Evolutionary conservation across 306 rosid species (phyloP).

Genomic region (Elaeagnus macrophylla): DNA sequence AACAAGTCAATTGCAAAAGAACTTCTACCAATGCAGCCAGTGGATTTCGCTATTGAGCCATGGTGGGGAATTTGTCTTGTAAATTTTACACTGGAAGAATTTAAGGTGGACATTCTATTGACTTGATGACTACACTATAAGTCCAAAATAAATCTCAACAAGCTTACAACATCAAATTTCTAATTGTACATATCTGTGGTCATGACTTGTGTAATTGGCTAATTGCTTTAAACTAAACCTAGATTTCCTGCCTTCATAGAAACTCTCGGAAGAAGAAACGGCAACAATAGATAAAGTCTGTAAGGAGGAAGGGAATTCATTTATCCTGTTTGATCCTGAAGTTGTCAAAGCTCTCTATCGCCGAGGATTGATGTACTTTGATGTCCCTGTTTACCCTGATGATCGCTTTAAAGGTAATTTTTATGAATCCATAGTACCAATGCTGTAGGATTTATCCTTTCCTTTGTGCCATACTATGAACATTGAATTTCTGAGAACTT

Average conservation of each 20-base stretch:
- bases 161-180: background rate
- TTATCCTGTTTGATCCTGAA: slow-evolving; percentile 54
- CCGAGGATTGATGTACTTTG: slow-evolving; percentile 75
- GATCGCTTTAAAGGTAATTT: slow-evolving; percentile 74
- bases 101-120: slow-evolving; percentile 59
- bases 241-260: slow-evolving; percentile 36
- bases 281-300: slow-evolving; percentile 80
- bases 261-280: slow-evolving; percentile 81
- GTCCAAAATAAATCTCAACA: slow-evolving; percentile 7
- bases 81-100: slow-evolving; percentile 93
- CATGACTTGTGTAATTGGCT: slow-evolving; percentile 16
- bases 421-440: slow-evolving; percentile 2
- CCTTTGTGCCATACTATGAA: background rate
- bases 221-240: slow-evolving; percentile 11
- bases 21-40: slow-evolving; percentile 77
- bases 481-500: too few species aligned
- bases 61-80: slow-evolving; percentile 98
- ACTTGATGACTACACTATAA: background rate
- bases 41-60: slow-evolving; percentile 75
- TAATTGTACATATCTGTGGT: background rate
- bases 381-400: slow-evolving; percentile 73
- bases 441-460: slow-evolving; percentile 7
- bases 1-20: slow-evolving; percentile 97
- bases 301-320: slow-evolving; percentile 80
- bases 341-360: slow-evolving; percentile 50